Base-by-base conservation (phyloP, 1,284 basidiomycete genomes). In the Puccinia horiana region DNA sequence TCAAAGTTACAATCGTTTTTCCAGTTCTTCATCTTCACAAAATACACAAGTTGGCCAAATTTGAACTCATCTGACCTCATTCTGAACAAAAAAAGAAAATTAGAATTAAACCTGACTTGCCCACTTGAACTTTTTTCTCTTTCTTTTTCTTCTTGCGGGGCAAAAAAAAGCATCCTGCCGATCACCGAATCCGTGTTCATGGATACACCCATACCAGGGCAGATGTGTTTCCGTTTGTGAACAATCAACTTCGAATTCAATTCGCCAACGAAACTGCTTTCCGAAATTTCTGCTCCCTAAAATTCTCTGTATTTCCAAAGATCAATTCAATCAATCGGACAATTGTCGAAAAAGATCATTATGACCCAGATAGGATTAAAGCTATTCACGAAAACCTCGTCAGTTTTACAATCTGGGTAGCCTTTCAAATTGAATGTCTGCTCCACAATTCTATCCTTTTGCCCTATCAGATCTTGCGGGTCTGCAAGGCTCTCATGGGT, bases 221-320 rank as follows among this genome's bases (percentile, higher is more conserved):
- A 47, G 47, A 70, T 42, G 69, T 42, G 26, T 49, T 70, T 16
- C 69, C 69, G 18, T 70, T 70, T 70, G 69, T 70, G 42, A 70
- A 70, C 32, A 49, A 70, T 49, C 69, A 70, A 70, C 42, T 70
- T 70, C 69, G 69, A 49, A 35, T 70, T 29, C 69, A 70, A 29
- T 70, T 70, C 35, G 42, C 69, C n/a, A 70, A 5, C 23, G 69
- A 70, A 16, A 29, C n/a, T n/a, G 69, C 69, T 49, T 70, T 70
- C 29, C 40, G 23, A 11, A 29, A 70, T 18, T 70, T 70, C 18
- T 70, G 69, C 29, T 42, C 69, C 23, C 29, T 70, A n/a, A 70
- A 70, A 35, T 20, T 49, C 14, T 47, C n/a, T 70, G 69, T 70
- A 32, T 42, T 70, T 49, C 69, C 69, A 1, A 70, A 47, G 29